Base-by-base conservation (phyloP, 805 yeast species). In the Saccharomycopsis babjevae region DNA sequence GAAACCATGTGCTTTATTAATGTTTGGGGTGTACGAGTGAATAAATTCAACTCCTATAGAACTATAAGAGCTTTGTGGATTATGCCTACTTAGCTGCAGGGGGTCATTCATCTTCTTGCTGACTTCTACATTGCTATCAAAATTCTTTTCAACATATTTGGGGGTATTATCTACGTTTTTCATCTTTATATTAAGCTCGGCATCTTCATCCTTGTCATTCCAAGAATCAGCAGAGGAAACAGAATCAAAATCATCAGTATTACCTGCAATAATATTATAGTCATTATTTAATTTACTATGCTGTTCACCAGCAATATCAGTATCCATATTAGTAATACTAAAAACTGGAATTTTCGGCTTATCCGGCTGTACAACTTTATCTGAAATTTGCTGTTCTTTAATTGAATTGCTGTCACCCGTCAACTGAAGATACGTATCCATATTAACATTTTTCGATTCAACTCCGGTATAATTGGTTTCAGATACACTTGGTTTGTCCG, bases 1-100 rank as follows among this genome's bases (percentile, higher is more conserved):
- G 42, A 55, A 34, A 6, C 40, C 40, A 16, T 34, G 38, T 3
- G 32, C 11, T 32, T 54, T 57, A 11, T 59, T 59, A n/a, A 59
- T 32, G 20, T 57, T 54, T 22, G 62, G 62, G 11, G 62, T 60
- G 28, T 40, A 60, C 16, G 60, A 52, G 46, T 60, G 62, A 11
- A 57, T 46, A 30, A 52, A 60, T 10, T 60, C 54, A 10, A 60
- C 59, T 6, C 62, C 62, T 28, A 60, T 32, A 11, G 62, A 60
- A 18, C 58, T 42, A 20, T 20, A 28, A 3, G 62, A 60, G 13
- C 54, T 22, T 57, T 60, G 60, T 20, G 55, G 42, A 7, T 28
- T 15, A 43, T 60, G 62, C 13, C 52, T 30, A 5, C 10, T 18
- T 11, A 40, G 18, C n/a, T 43, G 28, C 22, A 22, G 16, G 2